These are phyloP conservation scores for Globisporangium paddicum DNA, from an alignment of 352 stramenopile genomes.

Conservation along the genomic window DNA sequence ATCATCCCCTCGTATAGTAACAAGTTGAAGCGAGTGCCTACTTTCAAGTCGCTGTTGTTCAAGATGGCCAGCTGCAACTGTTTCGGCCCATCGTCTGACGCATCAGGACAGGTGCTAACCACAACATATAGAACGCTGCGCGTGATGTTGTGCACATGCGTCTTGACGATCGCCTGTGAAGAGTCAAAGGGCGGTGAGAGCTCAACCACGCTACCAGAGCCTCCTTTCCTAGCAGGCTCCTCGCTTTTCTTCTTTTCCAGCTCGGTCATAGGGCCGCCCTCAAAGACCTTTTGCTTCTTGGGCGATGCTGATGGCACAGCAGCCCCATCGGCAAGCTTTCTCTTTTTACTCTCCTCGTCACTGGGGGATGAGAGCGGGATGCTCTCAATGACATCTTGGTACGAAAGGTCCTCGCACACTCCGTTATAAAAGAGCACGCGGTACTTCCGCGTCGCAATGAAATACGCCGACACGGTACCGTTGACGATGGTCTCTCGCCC, in stretches of 20 bases:
- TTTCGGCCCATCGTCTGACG: constrained; percentile 17
- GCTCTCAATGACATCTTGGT: constrained; percentile 56
- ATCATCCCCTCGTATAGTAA: constrained; percentile 1
- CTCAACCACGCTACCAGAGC: not conserved
- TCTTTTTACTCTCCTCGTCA: constrained; percentile 36
- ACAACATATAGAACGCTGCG: constrained; percentile 56
- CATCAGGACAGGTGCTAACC: constrained; percentile 31
- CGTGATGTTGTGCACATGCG: constrained; percentile 40
- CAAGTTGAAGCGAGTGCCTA: constrained; percentile 11
- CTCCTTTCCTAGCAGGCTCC: not conserved
- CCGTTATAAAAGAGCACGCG: constrained; percentile 61
- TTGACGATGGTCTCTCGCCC: constrained; percentile 25
- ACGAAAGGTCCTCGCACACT: constrained; percentile 49
- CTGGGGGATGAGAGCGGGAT: constrained; percentile 33
- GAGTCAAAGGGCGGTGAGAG: constrained; percentile 16
- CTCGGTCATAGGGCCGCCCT: too few species aligned
- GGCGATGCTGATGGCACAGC: constrained; percentile 20
- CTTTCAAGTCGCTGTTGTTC: constrained; percentile 28
- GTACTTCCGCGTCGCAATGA: constrained; percentile 74
- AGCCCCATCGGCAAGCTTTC: constrained; percentile 23
- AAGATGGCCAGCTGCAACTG: constrained; percentile 33
- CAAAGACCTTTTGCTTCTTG: constrained; percentile 24
- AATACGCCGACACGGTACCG: constrained; percentile 62
- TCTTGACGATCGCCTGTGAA: constrained; percentile 1
- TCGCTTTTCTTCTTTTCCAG: constrained; percentile 1